Evolutionary conservation across 306 rosid species (phyloP), one percentile per base, ranked within the genome.

Genomic region (Lathyrus oleraceus): DNA sequence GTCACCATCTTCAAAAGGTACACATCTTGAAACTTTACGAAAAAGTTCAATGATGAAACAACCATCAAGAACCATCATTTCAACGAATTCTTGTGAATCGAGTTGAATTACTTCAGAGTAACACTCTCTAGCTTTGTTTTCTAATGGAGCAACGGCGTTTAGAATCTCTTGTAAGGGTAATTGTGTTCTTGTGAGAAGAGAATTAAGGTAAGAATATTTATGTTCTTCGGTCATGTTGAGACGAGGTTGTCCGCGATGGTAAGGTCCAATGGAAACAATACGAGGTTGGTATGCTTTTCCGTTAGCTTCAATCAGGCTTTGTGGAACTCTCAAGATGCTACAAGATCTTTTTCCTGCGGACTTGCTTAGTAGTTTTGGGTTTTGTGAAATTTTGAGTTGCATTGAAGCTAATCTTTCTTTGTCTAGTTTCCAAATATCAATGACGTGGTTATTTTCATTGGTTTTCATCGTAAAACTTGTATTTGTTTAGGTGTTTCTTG

Each of bases 261-360:
- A 89, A 1, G 97, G 93, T 0, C 97, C 97, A 19, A 88, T 84
- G 27, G 97, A 87, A 19, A 84, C 89, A 13, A 85, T 79, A 0
- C 82, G 87, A 21, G 96, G 97, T 5, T 66, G 65, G 79, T 85
- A 89, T 36, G 81, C 72, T 70, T 78, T 84, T 21, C 91, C 85
- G 69, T 86, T 82, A 0, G 52, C 71, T 7, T 82, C 91, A 1
- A 51, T 21, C 1, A 86, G 71, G 76, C 83, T 72, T 61, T 81
- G 82, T 2, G 95, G 91, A 3, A 80, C 83, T 51, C 83, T 73
- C 76, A 82, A 86, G 42, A 88, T 88, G 81, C 77, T 78, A 12
- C 91, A 88, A 0, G 83, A 73, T 23, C n/a, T 76, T 5, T 76
- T 83, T 1, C 90, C 88, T 0, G 90, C 94, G 6, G 71, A 72